A percentile compares a stretch with the other conserved stretches of the same genome.
Conservation (phyloP, 345 rosid genomes). For the Eucalyptus virginea region DNA sequence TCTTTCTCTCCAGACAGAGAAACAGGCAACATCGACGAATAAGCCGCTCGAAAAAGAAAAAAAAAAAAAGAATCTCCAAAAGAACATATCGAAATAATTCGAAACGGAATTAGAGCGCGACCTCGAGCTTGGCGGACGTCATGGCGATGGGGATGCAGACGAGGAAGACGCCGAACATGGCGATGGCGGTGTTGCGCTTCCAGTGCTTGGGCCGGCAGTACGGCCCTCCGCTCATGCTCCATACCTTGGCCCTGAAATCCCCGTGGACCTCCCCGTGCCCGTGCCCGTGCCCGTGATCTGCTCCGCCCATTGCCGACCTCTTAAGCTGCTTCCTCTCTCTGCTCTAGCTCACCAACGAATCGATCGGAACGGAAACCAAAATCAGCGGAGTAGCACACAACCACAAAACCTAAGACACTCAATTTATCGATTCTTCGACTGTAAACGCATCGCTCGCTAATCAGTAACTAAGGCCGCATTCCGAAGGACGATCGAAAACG, state of each 20-base stretch:
- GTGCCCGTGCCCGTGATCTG: constrained; percentile 65
- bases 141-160: constrained; percentile 89
- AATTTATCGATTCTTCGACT: not conserved
- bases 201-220: constrained; percentile 96
- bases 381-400: not conserved
- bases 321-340: not conserved
- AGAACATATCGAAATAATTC: not conserved
- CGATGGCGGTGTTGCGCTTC: constrained; percentile 95
- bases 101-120: not conserved
- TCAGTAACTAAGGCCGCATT: not conserved
- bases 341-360: not conserved
- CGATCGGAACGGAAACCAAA: not conserved
- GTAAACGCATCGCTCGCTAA: not conserved
- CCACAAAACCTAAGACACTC: not conserved
- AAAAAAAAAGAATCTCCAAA: not conserved
- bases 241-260: constrained; percentile 86
- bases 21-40: not conserved
- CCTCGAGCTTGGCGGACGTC: constrained; percentile 95
- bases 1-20: not conserved
- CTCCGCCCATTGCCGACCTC: constrained; percentile 41
- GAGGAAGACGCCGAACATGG: constrained; percentile 77
- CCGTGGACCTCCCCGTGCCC: constrained; percentile 51
- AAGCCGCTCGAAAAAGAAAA: not conserved
- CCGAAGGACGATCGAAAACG: not conserved
- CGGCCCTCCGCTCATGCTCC: constrained; percentile 96